Evolutionary conservation across 2,329 filamentous ascomycete genomes (phyloP), one percentile per base, ranked within the genome.

Genomic region (Pseudocercospora eumusae): DNA sequence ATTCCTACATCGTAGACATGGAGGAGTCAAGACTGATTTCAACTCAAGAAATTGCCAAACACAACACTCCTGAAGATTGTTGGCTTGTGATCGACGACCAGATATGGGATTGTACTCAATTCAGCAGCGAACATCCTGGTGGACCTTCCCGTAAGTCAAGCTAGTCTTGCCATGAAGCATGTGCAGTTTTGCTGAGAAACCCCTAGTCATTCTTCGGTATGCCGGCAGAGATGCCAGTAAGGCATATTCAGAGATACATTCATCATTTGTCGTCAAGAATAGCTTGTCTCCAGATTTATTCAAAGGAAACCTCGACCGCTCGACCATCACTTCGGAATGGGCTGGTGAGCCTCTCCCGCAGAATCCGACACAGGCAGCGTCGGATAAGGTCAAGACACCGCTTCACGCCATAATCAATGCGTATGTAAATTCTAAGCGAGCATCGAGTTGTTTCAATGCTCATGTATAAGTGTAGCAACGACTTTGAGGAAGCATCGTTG

Each of bases 61-160:
- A 70, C 61, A 60, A 64, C 20, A 56, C 63, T 7, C 33, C 63
- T 10, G 57, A 67, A 20, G 67, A 70, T 50, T 78, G 76, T 66
- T 90, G 88, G 88, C 83, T 89, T 64, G 86, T 88, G 33, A 82
- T 90, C 10, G 82, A 89, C 69, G 82, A 82, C 33, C 81, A 83
- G 66, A 85, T 89, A 25, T 89, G 86, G 78, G 85, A 90, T 72
- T 76, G 89, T 53, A 88, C 84, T 21, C 79, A 84, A 13, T 89
- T 90, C 70, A 78, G 84, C 15, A 80, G 81, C 23, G 79, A 84
- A 61, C 85, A 87, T 71, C 84, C 84, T 4, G 84, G 85, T 33
- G 84, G 84, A 20, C 76, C 83, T 56, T 79, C 74, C 50, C 81
- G 83, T 79, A 71, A 47, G 59, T 73, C 72, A 18, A 70, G 75